These are phyloP conservation scores for Aspergillus quadrilineatus DNA, from an alignment of 2,329 filamentous ascomycete species.

Conservation along the genomic window DNA sequence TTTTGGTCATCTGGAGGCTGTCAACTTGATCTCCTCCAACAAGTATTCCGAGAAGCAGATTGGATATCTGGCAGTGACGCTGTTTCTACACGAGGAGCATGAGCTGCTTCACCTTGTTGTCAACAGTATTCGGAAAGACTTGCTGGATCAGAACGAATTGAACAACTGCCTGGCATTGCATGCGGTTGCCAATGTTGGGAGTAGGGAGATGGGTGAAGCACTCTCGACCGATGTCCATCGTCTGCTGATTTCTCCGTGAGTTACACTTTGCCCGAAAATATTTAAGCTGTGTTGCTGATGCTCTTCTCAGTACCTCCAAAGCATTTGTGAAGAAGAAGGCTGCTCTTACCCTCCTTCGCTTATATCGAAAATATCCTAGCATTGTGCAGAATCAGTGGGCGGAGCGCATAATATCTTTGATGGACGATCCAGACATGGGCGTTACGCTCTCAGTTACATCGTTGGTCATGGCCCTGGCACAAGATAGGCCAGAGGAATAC, in stretches of 20 bases:
- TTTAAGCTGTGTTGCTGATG: not conserved
- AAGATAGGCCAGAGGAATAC: conserved; percentile 93
- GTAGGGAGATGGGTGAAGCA: conserved; percentile 95
- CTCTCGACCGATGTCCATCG: conserved; percentile 88
- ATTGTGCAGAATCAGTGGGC: conserved; percentile 97
- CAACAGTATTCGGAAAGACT: conserved; percentile 96
- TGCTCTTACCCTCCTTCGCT: conserved; percentile 82
- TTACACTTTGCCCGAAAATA: conserved; percentile 21
- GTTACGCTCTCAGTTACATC: conserved; percentile 95
- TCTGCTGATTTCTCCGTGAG: conserved; percentile 89
- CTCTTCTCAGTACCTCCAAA: conserved; percentile 70
- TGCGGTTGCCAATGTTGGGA: conserved; percentile 95
- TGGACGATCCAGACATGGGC: conserved; percentile 94
- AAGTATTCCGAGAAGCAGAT: conserved; percentile 99
- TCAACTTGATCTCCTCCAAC: conserved; percentile 92
- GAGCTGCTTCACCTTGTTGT: conserved; percentile 94
- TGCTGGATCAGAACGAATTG: conserved; percentile 91
- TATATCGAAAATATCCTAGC: conserved; percentile 90
- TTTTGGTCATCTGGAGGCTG: conserved; percentile 96
- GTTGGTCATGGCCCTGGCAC: conserved; percentile 87
- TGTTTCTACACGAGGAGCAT: conserved; percentile 96
- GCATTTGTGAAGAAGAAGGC: conserved; percentile 99
- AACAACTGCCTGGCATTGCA: conserved; percentile 96
- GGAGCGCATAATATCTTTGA: conserved; percentile 95
- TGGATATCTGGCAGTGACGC: conserved; percentile 92